Evolutionary conservation across 805 yeast species (phyloP).

Genomic region (Starmera caribaea): DNA sequence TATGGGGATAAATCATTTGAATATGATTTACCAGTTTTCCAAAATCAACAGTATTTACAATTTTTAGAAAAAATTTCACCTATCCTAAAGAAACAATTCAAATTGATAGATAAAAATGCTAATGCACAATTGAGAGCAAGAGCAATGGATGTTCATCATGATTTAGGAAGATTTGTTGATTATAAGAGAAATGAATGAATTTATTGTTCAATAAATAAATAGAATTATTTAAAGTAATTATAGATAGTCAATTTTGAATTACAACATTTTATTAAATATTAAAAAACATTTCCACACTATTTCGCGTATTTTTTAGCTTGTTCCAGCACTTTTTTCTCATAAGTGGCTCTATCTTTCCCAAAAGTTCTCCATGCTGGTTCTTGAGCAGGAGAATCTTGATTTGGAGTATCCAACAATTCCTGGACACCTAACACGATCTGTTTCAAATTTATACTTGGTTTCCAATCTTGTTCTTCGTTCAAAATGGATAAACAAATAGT

Average conservation of each 20-base stretch:
- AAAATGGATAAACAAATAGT: conserved; percentile 88
- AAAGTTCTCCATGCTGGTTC: conserved; percentile 93
- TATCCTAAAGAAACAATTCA: conserved; percentile 42
- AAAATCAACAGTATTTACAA: conserved; percentile 35
- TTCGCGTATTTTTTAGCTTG: conserved; percentile 70
- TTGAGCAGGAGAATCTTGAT: conserved; percentile 95
- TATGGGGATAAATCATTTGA: conserved; percentile 63
- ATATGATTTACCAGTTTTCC: conserved; percentile 65
- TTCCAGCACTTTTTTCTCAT: conserved; percentile 68
- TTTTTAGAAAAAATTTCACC: conserved; percentile 34
- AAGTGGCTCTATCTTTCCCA: conserved; percentile 53
- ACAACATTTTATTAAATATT: background rate
- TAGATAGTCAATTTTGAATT: too few relatives aligned
- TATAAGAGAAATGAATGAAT: conserved; percentile 50
- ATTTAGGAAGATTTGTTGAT: conserved; percentile 65
- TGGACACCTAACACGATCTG: conserved; percentile 89
- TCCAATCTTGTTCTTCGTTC: conserved; percentile 96
- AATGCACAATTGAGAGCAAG: conserved; percentile 44
- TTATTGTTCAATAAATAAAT: background rate
- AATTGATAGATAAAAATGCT: conserved; percentile 58
- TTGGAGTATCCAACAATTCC: conserved; percentile 81
- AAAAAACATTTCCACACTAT: conserved; percentile 4
- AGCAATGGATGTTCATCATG: conserved; percentile 58
- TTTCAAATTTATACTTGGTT: conserved; percentile 89
- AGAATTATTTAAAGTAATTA: too few relatives aligned